Base-by-base conservation (phyloP, 1,284 basidiomycete genomes). In the Ustilago vetiveriae region DNA sequence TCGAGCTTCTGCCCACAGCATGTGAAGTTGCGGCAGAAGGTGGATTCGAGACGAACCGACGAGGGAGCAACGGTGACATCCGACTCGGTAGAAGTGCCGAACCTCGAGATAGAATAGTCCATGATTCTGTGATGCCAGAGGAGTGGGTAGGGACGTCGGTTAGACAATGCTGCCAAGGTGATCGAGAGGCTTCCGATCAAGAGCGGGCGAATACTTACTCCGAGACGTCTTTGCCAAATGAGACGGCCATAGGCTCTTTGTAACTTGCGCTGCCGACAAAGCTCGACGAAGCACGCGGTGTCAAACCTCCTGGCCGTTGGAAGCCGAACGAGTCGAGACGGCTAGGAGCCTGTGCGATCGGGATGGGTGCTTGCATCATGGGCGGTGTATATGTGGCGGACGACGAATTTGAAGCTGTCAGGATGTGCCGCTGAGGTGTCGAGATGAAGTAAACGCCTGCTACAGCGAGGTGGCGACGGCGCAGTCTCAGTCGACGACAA, bases 11-110 rank as follows among this genome's bases (percentile, higher is more conserved):
- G 66, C 22, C 80, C 80, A 39, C 80, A 82, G 51, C 80, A 82
- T 27, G 73, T 74, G 55, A 80, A 82, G 57, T 81, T 75, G 54
- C 79, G 72, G 63, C 80, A 82, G 49, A 82, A 82, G 11, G 78
- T 81, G 16, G 76, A 73, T 52, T 82, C 80, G 32, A 81, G 71
- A 16, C 74, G 63, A 11, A 72, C 66, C 0, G 79, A 78, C 4
- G 79, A 79, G 2, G 78, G 75, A 4, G 72, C 74, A 23, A 78
- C 64, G 11, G 79, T 80, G 32, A 60, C 71, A 24, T 81, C 80
- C 22, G 79, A 81, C 48, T 76, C 77, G 23, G 56, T 57, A 5
- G 79, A 80, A 14, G 79, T 76, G 24, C 73, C 73, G 38, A 81
- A 80, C 10, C 67, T 44, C 14, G 72, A 67, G 42, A 79, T 73